These are phyloP conservation scores for Gaultheria prostrata DNA, from an alignment of 148 eudicot species.

Conservation along the genomic window DNA sequence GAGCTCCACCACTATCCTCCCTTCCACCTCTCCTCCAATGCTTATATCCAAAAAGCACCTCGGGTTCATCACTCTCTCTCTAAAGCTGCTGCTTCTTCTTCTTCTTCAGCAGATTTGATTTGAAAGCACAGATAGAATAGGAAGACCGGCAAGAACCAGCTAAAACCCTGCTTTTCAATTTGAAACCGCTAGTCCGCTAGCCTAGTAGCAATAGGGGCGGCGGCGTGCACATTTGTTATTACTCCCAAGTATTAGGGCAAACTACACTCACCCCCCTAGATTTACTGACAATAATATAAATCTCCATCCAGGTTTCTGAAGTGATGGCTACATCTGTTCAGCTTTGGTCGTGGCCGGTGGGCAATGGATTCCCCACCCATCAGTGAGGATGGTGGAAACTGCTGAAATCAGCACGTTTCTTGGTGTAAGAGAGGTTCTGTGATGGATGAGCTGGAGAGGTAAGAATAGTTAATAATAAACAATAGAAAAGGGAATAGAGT, in stretches of 20 bases:
- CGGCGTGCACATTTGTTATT: not conserved
- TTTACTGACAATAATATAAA: not conserved
- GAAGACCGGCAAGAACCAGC: not conserved
- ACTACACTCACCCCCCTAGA: not conserved
- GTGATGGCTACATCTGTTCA: not conserved
- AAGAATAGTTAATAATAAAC: too few relatives aligned
- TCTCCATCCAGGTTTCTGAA: not conserved
- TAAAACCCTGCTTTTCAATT: not conserved
- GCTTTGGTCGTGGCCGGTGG: not conserved
- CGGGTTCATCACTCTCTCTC: slow-evolving; percentile 31
- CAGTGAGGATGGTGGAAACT: too few relatives aligned
- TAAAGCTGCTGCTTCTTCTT: too few relatives aligned
- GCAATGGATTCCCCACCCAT: too few relatives aligned
- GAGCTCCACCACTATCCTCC: slow-evolving; percentile 68
- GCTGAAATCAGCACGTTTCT: too few relatives aligned
- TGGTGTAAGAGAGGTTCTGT: too few relatives aligned
- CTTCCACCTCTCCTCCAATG: slow-evolving; percentile 74
- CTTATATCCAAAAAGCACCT: slow-evolving; percentile 67
- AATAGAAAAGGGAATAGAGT: too few relatives aligned
- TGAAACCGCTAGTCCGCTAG: not conserved
- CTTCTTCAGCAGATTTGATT: too few relatives aligned
- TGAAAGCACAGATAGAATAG: not conserved
- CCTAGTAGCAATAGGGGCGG: too few relatives aligned
- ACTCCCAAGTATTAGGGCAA: not conserved
- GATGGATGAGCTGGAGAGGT: too few relatives aligned